Base-by-base conservation (phyloP, 225 moss, liverwort and hornwort species). In the Polytrichum commune region DNA sequence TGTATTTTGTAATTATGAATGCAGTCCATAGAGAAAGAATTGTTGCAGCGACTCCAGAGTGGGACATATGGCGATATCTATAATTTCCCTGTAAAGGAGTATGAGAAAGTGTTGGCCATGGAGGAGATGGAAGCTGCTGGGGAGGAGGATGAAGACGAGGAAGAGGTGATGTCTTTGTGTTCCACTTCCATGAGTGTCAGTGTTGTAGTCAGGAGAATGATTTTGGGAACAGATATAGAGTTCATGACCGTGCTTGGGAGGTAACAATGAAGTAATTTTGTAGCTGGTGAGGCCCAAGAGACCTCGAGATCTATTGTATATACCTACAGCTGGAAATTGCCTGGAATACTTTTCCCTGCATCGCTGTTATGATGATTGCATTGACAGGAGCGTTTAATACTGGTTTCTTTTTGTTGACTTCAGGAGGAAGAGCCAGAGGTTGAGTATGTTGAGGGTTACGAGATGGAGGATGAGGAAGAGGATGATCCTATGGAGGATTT, bases 1-100 rank as follows among this genome's bases (percentile, higher is more conserved):
- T 20, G 20, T 20, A 75, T 24, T 63, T 71, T 54, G 19, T 75
- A 5, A 28, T 57, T 46, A 25, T 64, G 28, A 65, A 64, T 78
- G 82, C 89, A 95, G 95, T 87, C 92, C 10, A 92, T 92, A 67
- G 95, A 92, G 85, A 92, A 95, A 80, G 95, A 92, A 69, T 65
- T 95, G 63, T 78, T 92, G 65, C 90, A 90, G 76, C 85, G 95
- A 69, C 76, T 95, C 28, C 89, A 95, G 75, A 92, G 87, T 74
- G 95, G 92, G 69, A 92, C 95, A 9, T 92, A 92, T 74, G 92
- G 90, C 18, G 90, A 92, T 74, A 92, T 95, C 72, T 95, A 95
- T 73, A 95, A 95, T 46, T 95, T 95, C 32, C 95, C 95, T 25
- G 82, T 89, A 6, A 92, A 92, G 80, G 92, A 95, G 76, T 95